A percentile compares a stretch with the other conserved stretches of the same genome.
These are phyloP conservation scores for Umbelopsis sp. DNA, from an alignment of 371 early-diverging fungal species.

Conservation along the genomic window DNA sequence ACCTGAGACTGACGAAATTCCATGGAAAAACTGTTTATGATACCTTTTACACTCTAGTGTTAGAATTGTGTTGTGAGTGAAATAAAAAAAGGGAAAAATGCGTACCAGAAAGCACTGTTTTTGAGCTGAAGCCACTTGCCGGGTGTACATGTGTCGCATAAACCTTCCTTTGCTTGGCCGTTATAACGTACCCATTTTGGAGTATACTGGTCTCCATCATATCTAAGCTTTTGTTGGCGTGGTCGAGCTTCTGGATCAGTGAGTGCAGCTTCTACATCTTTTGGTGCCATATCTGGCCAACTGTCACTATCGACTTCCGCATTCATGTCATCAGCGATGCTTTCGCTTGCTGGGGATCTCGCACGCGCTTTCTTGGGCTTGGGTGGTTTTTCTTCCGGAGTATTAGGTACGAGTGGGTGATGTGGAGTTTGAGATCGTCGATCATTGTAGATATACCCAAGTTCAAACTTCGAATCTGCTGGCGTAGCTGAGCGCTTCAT, in stretches of 20 bases:
- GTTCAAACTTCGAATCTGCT: not conserved
- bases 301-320: conserved; percentile 24
- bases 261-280: conserved; percentile 47
- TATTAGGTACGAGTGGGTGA: not conserved
- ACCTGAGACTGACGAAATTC: conserved; percentile 91
- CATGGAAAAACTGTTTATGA: conserved; percentile 92
- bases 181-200: conserved; percentile 84
- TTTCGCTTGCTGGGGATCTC: not conserved
- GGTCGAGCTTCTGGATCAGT: conserved; percentile 57
- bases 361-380: conserved; percentile 3
- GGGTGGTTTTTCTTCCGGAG: not conserved
- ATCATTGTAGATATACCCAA: not conserved
- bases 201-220: conserved; percentile 83
- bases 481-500: conserved; percentile 7
- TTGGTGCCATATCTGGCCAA: conserved; percentile 48
- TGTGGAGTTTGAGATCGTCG: not conserved
- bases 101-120: conserved; percentile 90
- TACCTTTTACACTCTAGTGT: conserved; percentile 56
- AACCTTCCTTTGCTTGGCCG: conserved; percentile 85
- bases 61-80: not conserved
- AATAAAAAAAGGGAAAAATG: conserved; percentile 9
- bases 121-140: conserved; percentile 93
- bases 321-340: not conserved
- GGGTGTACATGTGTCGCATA: conserved; percentile 86
- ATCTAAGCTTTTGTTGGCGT: conserved; percentile 73